phyloP scores from a whole-genome alignment of 2,329 filamentous ascomycete species.

The Pseudocercospora macadamiae region DNA sequence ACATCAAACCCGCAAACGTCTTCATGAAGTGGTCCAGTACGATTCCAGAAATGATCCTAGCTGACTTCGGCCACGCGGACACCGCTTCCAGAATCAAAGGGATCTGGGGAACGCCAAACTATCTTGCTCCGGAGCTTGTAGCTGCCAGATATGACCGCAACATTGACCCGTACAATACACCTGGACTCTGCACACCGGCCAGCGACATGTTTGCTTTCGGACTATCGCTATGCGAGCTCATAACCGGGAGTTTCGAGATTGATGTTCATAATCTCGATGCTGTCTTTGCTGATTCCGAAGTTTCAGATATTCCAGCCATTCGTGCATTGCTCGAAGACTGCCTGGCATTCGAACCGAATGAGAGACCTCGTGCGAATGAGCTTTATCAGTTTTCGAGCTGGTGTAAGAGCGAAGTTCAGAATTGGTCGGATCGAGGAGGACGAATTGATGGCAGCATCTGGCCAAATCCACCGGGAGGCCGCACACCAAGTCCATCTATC shows the following conservation, averaged over 20 bases:
- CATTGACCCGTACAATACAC: background rate
- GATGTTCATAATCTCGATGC: conserved; percentile 1
- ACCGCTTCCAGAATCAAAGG: conserved; percentile 12
- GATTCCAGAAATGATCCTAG: conserved; percentile 30
- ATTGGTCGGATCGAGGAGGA: conserved; percentile 11
- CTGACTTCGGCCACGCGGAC: conserved; percentile 27
- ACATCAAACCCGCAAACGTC: conserved; percentile 32
- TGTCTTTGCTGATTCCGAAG: background rate
- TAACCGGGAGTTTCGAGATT: background rate
- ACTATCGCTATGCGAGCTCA: conserved; percentile 27
- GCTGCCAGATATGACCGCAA: conserved; percentile 1
- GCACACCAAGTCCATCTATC: too few species aligned
- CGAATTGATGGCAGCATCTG: conserved; percentile 4
- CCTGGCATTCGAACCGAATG: background rate
- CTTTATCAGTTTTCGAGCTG: conserved; percentile 1
- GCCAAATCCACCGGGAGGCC: background rate
- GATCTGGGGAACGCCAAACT: conserved; percentile 21
- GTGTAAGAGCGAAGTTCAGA: conserved; percentile 10
- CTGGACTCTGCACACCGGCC: conserved; percentile 23
- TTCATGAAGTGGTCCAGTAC: conserved; percentile 26
- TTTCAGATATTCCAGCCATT: conserved; percentile 3
- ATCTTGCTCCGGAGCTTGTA: conserved; percentile 16
- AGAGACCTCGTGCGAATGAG: conserved; percentile 1
- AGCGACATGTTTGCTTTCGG: conserved; percentile 33
- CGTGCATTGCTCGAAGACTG: conserved; percentile 8